phyloP scores from a whole-genome alignment of 2,329 filamentous ascomycete species.

The Dactylellina sp. region DNA sequence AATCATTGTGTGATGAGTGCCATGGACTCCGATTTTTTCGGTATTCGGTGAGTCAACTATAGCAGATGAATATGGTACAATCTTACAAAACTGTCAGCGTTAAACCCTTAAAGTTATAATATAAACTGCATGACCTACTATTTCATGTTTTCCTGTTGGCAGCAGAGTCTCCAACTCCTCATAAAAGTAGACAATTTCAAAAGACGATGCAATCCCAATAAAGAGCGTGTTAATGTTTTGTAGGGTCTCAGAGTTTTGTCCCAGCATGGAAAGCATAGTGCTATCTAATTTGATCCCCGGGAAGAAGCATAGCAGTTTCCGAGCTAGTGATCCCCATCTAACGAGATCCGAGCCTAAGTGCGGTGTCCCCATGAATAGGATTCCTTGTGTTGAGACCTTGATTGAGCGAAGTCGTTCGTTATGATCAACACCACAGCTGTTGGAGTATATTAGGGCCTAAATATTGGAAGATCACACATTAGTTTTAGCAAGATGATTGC shows the following conservation, averaged over 20 bases:
- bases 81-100: constrained; percentile 63
- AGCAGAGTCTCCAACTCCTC: constrained; percentile 78
- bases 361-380: constrained; percentile 81
- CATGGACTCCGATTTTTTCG: constrained; percentile 72
- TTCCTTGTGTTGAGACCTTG: constrained; percentile 71
- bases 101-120: neutral
- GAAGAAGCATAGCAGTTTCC: constrained; percentile 75
- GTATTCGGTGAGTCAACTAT: constrained; percentile 66
- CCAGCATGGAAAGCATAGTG: constrained; percentile 76
- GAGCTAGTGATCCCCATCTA: constrained; percentile 75
- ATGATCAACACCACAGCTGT: constrained; percentile 59
- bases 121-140: constrained; percentile 43
- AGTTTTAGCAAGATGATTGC: neutral
- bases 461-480: neutral
- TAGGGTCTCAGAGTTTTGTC: constrained; percentile 78
- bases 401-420: constrained; percentile 60
- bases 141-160: constrained; percentile 57
- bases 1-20: constrained; percentile 78
- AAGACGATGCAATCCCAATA: constrained; percentile 76
- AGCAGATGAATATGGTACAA: constrained; percentile 78
- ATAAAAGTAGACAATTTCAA: constrained; percentile 77
- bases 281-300: constrained; percentile 77
- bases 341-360: constrained; percentile 77
- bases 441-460: constrained; percentile 60
- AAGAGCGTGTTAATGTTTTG: constrained; percentile 80